Percentiles rank a stretch among this genome's conserved stretches.
Conservation (phyloP, 257 asterid genomes). For the Nemophila menziesii region DNA sequence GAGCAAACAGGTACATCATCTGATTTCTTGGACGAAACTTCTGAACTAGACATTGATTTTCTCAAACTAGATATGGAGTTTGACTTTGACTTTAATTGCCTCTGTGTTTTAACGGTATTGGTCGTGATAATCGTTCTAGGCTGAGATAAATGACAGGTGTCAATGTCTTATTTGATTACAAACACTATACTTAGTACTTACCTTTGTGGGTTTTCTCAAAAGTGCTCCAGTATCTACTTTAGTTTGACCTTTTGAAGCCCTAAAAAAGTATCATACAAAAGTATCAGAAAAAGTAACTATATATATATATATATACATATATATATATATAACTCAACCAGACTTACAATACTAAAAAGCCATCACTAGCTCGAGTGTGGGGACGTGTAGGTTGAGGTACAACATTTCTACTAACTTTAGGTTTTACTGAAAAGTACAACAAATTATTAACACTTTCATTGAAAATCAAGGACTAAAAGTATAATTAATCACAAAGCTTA, state of each 20-base stretch:
- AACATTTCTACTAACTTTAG: constrained; percentile 32
- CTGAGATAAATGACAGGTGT: constrained; percentile 24
- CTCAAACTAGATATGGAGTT: constrained; percentile 20
- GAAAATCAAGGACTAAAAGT: neutral
- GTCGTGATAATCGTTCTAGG: constrained; percentile 23
- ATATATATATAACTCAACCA: neutral
- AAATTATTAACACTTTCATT: constrained; percentile 13
- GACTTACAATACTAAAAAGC: constrained; percentile 40
- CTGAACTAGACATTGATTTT: constrained; percentile 28
- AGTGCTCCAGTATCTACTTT: constrained; percentile 29
- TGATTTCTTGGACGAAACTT: constrained; percentile 37
- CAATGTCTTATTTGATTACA: neutral
- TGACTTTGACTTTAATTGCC: constrained; percentile 23
- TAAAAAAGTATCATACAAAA: constrained; percentile 6
- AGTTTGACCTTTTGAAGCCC: constrained; percentile 48
- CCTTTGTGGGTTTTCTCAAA: constrained; percentile 43
- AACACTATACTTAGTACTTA: constrained; percentile 20
- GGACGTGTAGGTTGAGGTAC: constrained; percentile 36
- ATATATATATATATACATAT: neutral
- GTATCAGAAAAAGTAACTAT: neutral
- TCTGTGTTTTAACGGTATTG: constrained; percentile 23
- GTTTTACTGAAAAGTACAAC: constrained; percentile 45
- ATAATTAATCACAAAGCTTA: constrained; percentile 17
- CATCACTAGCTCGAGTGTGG: constrained; percentile 50
- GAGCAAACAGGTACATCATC: constrained; percentile 29